These are phyloP conservation scores for Wakefieldia striispora DNA, from an alignment of 768 basidiomycete genomes.

Conservation along the genomic window DNA sequence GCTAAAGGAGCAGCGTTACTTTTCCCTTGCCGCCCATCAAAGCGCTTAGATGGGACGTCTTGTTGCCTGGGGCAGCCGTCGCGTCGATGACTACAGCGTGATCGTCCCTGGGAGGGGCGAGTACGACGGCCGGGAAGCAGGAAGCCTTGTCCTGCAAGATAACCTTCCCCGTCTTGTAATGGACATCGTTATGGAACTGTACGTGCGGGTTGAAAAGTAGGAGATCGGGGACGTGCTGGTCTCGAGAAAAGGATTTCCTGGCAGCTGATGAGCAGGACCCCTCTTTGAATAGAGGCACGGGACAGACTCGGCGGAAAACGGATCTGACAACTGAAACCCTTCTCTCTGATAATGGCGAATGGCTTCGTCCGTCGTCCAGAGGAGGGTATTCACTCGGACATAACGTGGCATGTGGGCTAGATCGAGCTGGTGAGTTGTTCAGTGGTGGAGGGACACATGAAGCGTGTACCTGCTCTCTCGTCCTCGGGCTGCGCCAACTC, in stretches of 20 bases:
- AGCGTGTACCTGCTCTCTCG: slow-evolving; percentile 56
- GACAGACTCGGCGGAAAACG: slow-evolving; percentile 51
- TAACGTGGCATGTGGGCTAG: slow-evolving; percentile 78
- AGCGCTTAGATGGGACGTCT: slow-evolving; percentile 91
- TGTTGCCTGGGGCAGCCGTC: slow-evolving; percentile 97
- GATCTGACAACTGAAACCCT: slow-evolving; percentile 54
- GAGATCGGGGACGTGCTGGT: slow-evolving; percentile 80
- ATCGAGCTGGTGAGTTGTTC: not conserved
- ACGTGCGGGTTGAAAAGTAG: slow-evolving; percentile 69
- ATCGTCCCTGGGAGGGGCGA: slow-evolving; percentile 62
- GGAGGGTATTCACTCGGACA: slow-evolving; percentile 74
- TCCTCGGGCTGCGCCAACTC: slow-evolving; percentile 65
- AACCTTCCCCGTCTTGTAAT: slow-evolving; percentile 75
- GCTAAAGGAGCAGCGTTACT: slow-evolving; percentile 37
- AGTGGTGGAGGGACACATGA: not conserved
- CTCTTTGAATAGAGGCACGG: not conserved
- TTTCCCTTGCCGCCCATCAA: slow-evolving; percentile 82
- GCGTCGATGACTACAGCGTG: slow-evolving; percentile 78
- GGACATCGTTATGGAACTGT: slow-evolving; percentile 66
- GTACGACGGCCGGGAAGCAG: slow-evolving; percentile 88
- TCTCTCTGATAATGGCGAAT: slow-evolving; percentile 50
- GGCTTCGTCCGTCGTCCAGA: slow-evolving; percentile 67
- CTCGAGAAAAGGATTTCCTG: slow-evolving; percentile 66
- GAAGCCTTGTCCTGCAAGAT: slow-evolving; percentile 98
- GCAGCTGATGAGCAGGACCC: slow-evolving; percentile 2